Evolutionary conservation across 306 rosid species (phyloP), one percentile per base, ranked within the genome.

Genomic region (Vachellia collinsii): DNA sequence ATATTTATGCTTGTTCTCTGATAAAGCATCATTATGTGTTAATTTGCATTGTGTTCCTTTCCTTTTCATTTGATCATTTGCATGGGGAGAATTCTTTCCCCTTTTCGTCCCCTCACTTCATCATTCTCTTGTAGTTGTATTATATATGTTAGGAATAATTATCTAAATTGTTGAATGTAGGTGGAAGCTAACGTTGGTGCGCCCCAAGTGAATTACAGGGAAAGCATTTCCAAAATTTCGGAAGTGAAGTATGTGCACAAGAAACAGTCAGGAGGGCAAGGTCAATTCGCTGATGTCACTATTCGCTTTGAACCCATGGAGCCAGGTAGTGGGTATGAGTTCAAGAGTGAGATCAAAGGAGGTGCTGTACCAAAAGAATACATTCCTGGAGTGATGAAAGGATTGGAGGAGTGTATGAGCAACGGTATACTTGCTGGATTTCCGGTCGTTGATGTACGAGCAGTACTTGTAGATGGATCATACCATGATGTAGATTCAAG

Each of bases 171-270:
- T 36, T 82, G 50, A 75, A 56, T 73, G 78, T 77, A 94, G 98
- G 99, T 95, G 76, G 98, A 91, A 77, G 99, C 99, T 14, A 95
- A 95, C 63, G 98, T 95, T 53, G 99, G 99, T 54, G 99, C 99
- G 50, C 99, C 98, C 58, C 99, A 95, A 89, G 99, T 95, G 70
- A 95, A 95, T 88, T 95, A 95, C 88, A 82, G 98, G 65, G 99
- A 95, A 84, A 95, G 98, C 85, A 95, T 95, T 86, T 93, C 98
- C 39, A 95, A 72, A 85, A 5, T 80, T 59, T 19, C 93, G 3
- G 92, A 91, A 84, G 90, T 84, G 41, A 91, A 91, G 85, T 95
- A 93, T 76, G 91, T 95, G 82, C 98, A 95, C 97, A 95, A 95
- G 86, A 95, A 95, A 83, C 98, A 95, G 76, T 95, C 99, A 3